Percentiles rank a stretch among this genome's conserved stretches.
Conservation (phyloP, 2,329 filamentous ascomycete species). For the Neonectria ditissima region DNA sequence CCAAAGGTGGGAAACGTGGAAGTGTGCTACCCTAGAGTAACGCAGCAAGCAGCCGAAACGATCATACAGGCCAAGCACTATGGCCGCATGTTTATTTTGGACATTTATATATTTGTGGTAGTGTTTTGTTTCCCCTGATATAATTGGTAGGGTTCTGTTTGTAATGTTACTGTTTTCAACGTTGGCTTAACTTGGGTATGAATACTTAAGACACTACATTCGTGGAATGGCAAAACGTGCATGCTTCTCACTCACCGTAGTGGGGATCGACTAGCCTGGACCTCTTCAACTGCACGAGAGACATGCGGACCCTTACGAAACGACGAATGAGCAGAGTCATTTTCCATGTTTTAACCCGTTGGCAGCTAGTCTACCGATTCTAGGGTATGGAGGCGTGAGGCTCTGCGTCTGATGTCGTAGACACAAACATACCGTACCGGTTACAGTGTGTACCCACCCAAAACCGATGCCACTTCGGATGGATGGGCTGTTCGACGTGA, state of each 20-base stretch:
- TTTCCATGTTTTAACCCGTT: background rate
- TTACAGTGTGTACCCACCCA: constrained; percentile 13
- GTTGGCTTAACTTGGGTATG: background rate
- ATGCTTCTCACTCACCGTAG: background rate
- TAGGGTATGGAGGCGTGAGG: constrained; percentile 6
- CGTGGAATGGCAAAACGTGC: background rate
- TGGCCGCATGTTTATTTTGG: too few relatives aligned
- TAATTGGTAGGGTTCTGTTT: background rate
- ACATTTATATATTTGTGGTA: background rate
- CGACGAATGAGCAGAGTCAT: background rate
- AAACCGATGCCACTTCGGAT: background rate
- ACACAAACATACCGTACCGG: constrained; percentile 16
- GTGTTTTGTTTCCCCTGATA: background rate
- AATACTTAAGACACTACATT: background rate
- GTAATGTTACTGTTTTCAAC: background rate
- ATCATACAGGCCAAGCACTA: too few relatives aligned
- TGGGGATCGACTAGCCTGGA: constrained; percentile 11
- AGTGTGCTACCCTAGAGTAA: constrained; percentile 3
- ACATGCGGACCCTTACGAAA: background rate
- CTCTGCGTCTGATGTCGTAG: constrained; percentile 17
- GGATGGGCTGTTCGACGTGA: constrained; percentile 4
- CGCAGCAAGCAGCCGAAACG: background rate
- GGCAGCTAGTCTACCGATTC: background rate
- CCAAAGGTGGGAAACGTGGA: constrained; percentile 3
- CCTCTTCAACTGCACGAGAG: background rate